Base-by-base conservation (phyloP, 139 green algal species). In the Chlorella sorokiniana region DNA sequence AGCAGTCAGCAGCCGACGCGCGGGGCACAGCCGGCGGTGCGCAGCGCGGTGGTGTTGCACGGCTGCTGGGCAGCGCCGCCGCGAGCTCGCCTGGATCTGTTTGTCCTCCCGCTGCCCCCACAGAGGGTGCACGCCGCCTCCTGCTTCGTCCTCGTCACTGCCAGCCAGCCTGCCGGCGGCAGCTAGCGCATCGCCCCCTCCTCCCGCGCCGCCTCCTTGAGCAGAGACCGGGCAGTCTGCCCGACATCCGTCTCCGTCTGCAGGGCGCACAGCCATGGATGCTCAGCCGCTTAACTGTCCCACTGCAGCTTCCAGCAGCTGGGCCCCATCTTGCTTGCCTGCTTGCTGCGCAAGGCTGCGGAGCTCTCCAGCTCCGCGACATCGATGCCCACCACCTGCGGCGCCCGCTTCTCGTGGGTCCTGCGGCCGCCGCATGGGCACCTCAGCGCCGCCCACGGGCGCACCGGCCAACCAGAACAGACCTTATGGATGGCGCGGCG, bases 361-460 rank as follows among this genome's bases (percentile, higher is more conserved):
- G 78, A 56, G 38, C 20, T 54, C 54, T 89, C 85, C 72, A 89
- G 78, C 56, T 87, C 71, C 22, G 79, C 76, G 16, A 68, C 9
- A 11, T 86, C 84, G 29, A 78, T 52, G 29, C 86, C 84, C 16
- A 69, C 59, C 22, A 90, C 72, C 16, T 52, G 41, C 9, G 84
- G 81, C 25, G 37, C 40, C 40, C 65, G 76, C 59, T 81, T 64
- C 76, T 90, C 84, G 67, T 89, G 81, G 33, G 76, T 75, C 76
- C 84, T 90, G 83, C 76, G 48, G 33, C n/a, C 25, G 22, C 56
- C 18, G 22, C 56, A 31, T 6, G 18, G 56, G 18, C 18, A 16
- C 48, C 11, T 56, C 48, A 56, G 16, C 11, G 14, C 14, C 16
- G 48, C 48, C 48, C 48, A 56, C 16, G 11, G 11, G 48, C 14